A percentile compares a stretch with the other conserved stretches of the same genome.
These are phyloP conservation scores for Pichia cephalocereana DNA, from an alignment of 805 yeast genomes.

Conservation along the genomic window DNA sequence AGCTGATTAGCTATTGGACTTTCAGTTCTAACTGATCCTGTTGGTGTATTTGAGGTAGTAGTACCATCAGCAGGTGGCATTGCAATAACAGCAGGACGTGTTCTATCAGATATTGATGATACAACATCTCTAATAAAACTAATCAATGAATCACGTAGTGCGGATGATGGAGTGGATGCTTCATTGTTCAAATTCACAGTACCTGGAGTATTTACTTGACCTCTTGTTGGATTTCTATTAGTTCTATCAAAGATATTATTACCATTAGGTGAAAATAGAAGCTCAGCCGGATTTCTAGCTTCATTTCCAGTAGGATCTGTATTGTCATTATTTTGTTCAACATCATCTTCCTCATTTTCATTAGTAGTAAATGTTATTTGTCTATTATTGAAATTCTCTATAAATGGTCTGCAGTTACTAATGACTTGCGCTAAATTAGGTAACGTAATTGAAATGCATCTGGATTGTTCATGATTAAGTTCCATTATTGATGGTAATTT, in stretches of 20 bases:
- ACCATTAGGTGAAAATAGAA: not conserved
- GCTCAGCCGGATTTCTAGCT: not conserved
- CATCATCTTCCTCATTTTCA: constrained; percentile 14
- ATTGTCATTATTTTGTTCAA: not conserved
- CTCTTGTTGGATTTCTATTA: not conserved
- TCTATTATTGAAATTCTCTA: constrained; percentile 24
- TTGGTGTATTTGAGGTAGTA: not conserved
- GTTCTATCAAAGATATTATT: not conserved
- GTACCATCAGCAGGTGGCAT: not conserved
- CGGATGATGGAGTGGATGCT: not conserved
- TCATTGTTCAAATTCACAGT: not conserved
- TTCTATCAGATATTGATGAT: constrained; percentile 2
- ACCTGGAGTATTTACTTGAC: not conserved
- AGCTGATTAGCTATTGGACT: not conserved
- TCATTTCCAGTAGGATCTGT: not conserved
- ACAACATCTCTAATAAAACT: constrained; percentile 7
- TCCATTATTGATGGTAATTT: constrained; percentile 31
- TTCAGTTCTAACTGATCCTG: not conserved
- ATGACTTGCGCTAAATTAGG: constrained; percentile 29
- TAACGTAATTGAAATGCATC: constrained; percentile 25
- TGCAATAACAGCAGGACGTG: not conserved
- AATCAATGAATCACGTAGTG: constrained; percentile 1
- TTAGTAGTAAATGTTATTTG: constrained; percentile 25
- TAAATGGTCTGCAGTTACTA: constrained; percentile 22
- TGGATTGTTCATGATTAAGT: constrained; percentile 4